Percentiles rank a stretch among this genome's conserved stretches.
These are phyloP conservation scores for Acanthamoeba royreba DNA, from an alignment of 208 protist species.

Conservation along the genomic window DNA sequence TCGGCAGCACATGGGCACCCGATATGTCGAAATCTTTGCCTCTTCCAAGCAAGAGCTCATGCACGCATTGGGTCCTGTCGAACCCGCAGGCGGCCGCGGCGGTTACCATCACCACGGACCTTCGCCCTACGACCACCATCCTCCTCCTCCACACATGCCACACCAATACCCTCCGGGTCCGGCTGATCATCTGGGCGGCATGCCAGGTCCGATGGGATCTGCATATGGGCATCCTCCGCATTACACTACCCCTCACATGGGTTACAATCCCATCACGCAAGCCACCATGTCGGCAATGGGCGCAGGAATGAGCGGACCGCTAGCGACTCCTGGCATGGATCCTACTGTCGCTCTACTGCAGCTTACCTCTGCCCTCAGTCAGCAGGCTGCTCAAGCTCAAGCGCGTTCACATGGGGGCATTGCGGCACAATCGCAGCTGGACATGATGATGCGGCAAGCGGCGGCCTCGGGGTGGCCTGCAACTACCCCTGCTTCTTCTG, in stretches of 20 bases:
- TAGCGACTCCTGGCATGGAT: neutral
- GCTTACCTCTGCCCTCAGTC: neutral
- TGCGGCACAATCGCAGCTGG: neutral
- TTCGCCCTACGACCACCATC: neutral
- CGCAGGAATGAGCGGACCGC: neutral
- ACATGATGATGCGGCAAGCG: neutral
- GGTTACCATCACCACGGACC: neutral
- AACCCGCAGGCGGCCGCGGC: neutral
- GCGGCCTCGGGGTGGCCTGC: neutral
- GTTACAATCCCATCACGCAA: neutral
- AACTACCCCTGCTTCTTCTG: neutral
- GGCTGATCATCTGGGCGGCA: neutral
- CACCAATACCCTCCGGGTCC: neutral
- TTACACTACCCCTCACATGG: neutral
- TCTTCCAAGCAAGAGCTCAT: neutral
- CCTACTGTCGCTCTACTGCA: neutral
- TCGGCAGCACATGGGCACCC: conserved; percentile 1
- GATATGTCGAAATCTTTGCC: neutral
- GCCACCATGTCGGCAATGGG: neutral
- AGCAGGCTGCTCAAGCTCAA: neutral
- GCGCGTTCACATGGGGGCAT: neutral
- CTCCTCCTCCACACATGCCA: neutral
- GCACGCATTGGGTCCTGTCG: neutral
- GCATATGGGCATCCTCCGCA: neutral
- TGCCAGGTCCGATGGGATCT: neutral